phyloP scores from a whole-genome alignment of 495 filamentous ascomycete species.

The Parmelia sp. region DNA sequence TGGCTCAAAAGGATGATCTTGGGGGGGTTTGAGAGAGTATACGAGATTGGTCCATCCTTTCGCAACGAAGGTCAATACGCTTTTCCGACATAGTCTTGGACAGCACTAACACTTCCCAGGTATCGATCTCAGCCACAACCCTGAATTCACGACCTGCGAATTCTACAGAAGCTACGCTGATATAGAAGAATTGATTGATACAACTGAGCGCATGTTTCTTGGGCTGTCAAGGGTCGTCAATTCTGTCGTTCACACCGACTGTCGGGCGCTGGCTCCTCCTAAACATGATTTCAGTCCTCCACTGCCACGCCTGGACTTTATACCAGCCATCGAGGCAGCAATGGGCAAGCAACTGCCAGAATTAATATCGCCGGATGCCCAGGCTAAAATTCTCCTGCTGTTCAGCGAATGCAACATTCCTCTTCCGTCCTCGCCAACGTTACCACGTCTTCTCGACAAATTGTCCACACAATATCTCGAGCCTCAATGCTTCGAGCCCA shows the following conservation, averaged over 20 bases:
- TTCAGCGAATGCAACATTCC: conserved; percentile 50
- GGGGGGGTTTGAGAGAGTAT: conserved; percentile 82
- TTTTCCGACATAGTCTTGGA: neutral
- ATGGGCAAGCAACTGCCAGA: conserved; percentile 63
- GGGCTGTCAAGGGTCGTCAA: conserved; percentile 50
- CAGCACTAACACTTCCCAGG: conserved; percentile 35
- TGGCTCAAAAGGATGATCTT: conserved; percentile 91
- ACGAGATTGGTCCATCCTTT: conserved; percentile 90
- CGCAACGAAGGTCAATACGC: conserved; percentile 73
- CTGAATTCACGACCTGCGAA: conserved; percentile 95
- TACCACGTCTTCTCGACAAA: conserved; percentile 78
- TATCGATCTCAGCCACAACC: conserved; percentile 87
- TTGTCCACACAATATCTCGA: conserved; percentile 75
- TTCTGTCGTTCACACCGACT: conserved; percentile 41
- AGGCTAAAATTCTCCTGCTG: conserved; percentile 47
- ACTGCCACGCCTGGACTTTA: conserved; percentile 69
- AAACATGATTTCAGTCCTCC: conserved; percentile 53
- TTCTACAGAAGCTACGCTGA: conserved; percentile 86
- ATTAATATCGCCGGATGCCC: conserved; percentile 50
- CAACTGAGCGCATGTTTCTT: conserved; percentile 62
- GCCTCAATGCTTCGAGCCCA: conserved; percentile 57
- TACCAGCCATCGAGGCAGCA: conserved; percentile 64
- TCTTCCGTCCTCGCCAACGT: conserved; percentile 49
- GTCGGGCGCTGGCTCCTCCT: conserved; percentile 46
- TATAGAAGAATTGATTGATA: conserved; percentile 65